phyloP scores from a whole-genome alignment of 83 land plant species.

The Picea abies region DNA sequence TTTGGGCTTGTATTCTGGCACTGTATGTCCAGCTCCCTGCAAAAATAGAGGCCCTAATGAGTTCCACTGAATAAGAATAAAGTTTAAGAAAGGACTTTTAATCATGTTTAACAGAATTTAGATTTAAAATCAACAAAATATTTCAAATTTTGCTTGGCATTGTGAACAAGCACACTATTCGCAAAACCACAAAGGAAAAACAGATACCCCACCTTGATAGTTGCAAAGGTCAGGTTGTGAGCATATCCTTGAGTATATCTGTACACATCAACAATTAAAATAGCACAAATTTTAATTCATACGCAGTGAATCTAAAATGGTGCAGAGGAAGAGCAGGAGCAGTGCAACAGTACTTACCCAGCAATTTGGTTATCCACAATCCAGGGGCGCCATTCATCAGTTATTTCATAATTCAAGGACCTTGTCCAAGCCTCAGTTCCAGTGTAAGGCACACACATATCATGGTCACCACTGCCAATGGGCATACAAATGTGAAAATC shows the following conservation, averaged over 20 bases:
- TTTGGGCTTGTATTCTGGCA: constrained; percentile 33
- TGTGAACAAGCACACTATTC: background rate
- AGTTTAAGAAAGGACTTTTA: background rate
- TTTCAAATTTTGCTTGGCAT: background rate
- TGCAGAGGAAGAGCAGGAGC: too few relatives aligned
- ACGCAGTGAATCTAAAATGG: too few relatives aligned
- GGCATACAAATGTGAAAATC: too few relatives aligned
- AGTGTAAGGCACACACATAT: constrained; percentile 91
- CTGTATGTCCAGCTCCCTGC: constrained; percentile 42
- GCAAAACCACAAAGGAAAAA: background rate
- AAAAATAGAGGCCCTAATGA: background rate
- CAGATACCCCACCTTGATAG: constrained; percentile 40
- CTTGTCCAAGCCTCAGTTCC: constrained; percentile 89
- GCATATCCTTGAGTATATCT: constrained; percentile 46
- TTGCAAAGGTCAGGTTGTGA: constrained; percentile 42
- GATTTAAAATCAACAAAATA: background rate
- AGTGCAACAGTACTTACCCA: constrained; percentile 39
- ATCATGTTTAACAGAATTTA: background rate
- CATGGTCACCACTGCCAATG: constrained; percentile 77
- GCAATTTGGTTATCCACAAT: constrained; percentile 69
- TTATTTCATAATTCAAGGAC: constrained; percentile 61
- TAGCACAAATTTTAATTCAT: too few relatives aligned
- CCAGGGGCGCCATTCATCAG: constrained; percentile 82
- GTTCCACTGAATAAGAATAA: background rate
- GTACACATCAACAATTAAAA: background rate